These are phyloP conservation scores for Thermomucor indicae-seudaticae DNA, from an alignment of 371 early-diverging fungal genomes.

Conservation along the genomic window DNA sequence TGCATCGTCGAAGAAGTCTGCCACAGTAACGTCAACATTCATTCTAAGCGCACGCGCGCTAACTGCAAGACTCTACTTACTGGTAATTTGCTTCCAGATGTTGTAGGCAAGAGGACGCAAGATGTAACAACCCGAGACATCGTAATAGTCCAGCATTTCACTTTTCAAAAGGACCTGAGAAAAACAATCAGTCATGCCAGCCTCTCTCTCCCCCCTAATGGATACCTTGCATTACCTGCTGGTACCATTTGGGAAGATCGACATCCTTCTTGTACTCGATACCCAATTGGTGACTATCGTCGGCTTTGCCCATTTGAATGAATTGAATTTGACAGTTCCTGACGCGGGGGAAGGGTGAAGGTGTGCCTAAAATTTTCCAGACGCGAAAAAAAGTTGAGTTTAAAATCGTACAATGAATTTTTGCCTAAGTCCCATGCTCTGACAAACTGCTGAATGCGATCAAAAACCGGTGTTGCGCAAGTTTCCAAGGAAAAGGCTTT, in stretches of 20 bases:
- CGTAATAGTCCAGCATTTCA: conserved; percentile 99
- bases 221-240: conserved; percentile 60
- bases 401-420: no score
- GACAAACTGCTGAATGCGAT: no score
- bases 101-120: conserved; percentile 97
- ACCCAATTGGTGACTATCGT: conserved; percentile 77
- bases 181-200: background rate
- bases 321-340: no score
- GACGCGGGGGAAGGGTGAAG: no score
- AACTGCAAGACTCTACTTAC: conserved; percentile 32
- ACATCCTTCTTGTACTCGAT: conserved; percentile 90
- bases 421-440: no score
- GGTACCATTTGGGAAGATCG: conserved; percentile 94
- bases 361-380: no score
- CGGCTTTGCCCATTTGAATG: no score
- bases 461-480: no score
- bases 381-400: no score
- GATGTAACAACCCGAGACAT: conserved; percentile 99
- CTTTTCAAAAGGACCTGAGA: conserved; percentile 79
- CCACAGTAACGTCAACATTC: background rate
- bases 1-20: conserved; percentile 87
- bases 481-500: no score
- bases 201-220: background rate
- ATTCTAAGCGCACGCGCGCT: background rate
- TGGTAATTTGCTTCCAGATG: conserved; percentile 96